phyloP scores from a whole-genome alignment of 176 grass and related monocot species.

The Ensete glaucum region DNA sequence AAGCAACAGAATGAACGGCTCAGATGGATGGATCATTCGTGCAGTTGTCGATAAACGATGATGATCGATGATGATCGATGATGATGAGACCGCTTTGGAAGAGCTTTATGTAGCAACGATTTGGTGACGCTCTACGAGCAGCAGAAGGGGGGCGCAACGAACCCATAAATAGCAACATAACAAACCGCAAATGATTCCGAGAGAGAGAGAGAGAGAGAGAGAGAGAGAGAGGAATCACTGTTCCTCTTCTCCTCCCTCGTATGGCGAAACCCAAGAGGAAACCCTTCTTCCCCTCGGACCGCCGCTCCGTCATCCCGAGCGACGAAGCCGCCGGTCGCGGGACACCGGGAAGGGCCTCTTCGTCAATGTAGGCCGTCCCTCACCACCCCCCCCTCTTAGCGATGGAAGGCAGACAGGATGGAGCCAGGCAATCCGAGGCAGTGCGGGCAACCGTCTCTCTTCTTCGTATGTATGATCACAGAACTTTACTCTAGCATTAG shows the following conservation, averaged over 20 bases:
- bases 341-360: not conserved
- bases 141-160: no score
- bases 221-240: not conserved
- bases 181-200: no score
- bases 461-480: not conserved
- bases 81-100: no score
- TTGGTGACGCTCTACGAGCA: no score
- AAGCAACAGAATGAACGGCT: no score
- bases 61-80: no score
- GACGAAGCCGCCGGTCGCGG: not conserved
- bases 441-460: not conserved
- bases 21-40: no score
- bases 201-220: no score
- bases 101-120: no score
- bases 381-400: no score
- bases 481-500: not conserved
- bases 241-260: not conserved
- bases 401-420: not conserved
- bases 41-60: no score
- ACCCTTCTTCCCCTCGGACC: not conserved
- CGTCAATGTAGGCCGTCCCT: not conserved
- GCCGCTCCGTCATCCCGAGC: not conserved
- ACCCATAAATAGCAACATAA: no score
- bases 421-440: not conserved
- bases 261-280: not conserved